A percentile compares a stretch with the other conserved stretches of the same genome.
Evolutionary conservation across 75 land plant species (phyloP).

Genomic region (Chamaecyparis obtusa): DNA sequence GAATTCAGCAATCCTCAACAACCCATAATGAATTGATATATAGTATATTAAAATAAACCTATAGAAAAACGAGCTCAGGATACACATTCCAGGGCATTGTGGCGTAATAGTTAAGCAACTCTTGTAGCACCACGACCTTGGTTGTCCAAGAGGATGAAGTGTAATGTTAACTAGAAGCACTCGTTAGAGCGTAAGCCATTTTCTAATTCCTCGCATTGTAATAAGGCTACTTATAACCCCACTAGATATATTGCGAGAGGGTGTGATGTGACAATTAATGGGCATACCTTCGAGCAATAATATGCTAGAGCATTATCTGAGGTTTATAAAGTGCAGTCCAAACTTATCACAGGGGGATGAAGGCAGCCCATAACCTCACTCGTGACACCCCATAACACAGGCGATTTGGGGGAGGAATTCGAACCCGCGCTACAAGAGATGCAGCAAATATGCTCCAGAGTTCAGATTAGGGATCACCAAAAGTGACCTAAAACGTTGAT

Average conservation of each 20-base stretch:
- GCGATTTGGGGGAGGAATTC: not conserved
- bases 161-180: not conserved
- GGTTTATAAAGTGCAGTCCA: not conserved
- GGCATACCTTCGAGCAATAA: not conserved
- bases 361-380: not conserved
- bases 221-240: not conserved
- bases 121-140: not conserved
- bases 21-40: not conserved
- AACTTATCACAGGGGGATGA: not conserved
- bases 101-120: not conserved
- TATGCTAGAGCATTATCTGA: not conserved
- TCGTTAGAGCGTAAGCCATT: not conserved
- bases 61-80: no score
- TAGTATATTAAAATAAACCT: not conserved
- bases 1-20: not conserved
- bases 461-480: not conserved
- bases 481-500: not conserved
- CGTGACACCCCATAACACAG: not conserved
- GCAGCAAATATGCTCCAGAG: not conserved
- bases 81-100: no score
- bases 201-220: not conserved
- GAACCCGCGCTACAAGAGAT: not conserved
- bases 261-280: not conserved
- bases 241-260: not conserved
- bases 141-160: not conserved